Conservation (phyloP, 2,329 filamentous ascomycete species). For the Aspergillus caelatus region DNA sequence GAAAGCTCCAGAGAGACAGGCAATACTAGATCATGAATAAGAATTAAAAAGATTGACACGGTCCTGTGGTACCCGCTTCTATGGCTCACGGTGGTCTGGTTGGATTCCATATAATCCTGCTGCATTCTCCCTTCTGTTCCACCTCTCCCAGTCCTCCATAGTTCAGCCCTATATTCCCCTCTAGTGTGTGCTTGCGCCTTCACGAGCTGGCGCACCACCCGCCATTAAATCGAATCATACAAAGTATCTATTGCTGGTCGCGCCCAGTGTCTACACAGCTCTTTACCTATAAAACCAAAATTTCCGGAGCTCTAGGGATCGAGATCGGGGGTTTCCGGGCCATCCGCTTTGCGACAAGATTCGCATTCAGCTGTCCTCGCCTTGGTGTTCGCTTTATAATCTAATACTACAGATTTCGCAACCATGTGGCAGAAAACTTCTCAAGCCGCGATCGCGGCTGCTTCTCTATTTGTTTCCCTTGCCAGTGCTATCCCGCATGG, state of each 20-base stretch:
- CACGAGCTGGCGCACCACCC: not conserved
- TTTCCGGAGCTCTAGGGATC: not conserved
- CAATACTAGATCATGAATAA: slow-evolving; percentile 12
- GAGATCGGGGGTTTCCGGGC: not conserved
- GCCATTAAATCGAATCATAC: not conserved
- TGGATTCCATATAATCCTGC: slow-evolving; percentile 8
- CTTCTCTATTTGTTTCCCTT: slow-evolving; percentile 32
- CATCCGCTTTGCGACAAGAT: slow-evolving; percentile 3
- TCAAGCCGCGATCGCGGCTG: slow-evolving; percentile 32
- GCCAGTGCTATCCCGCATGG: slow-evolving; percentile 38
- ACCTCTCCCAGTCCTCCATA: slow-evolving; percentile 11
- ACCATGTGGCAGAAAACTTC: slow-evolving; percentile 30
- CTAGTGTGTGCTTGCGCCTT: slow-evolving; percentile 5
- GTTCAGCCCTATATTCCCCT: slow-evolving; percentile 20
- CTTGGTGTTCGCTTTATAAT: not conserved
- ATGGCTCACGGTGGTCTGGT: slow-evolving; percentile 7
- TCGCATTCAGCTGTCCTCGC: not conserved
- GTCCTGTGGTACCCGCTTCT: not conserved
- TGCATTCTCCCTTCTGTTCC: not conserved
- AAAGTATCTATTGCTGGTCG: not conserved
- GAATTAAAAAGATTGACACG: slow-evolving; percentile 17
- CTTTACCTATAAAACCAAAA: not conserved
- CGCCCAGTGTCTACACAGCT: not conserved
- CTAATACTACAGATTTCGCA: slow-evolving; percentile 1
- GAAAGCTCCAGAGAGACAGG: not conserved